These are phyloP conservation scores for Fragaria nilgerrensis DNA, from an alignment of 306 rosid species.

Conservation along the genomic window DNA sequence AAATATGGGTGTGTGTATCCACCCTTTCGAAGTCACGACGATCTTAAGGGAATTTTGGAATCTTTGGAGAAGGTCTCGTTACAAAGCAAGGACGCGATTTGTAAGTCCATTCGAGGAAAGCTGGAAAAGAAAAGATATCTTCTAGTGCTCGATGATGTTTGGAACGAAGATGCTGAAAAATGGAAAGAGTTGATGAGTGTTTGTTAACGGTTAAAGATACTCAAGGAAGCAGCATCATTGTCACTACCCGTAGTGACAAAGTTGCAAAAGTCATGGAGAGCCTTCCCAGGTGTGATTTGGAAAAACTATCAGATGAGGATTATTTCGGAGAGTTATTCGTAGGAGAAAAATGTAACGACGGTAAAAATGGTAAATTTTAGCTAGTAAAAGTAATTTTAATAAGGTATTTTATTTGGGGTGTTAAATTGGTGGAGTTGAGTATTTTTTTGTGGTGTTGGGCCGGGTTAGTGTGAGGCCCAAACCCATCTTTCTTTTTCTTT, in stretches of 20 bases:
- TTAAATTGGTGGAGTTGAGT: no score
- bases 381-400: no score
- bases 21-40: slow-evolving; percentile 8
- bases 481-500: no score
- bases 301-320: not conserved
- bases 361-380: no score
- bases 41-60: slow-evolving; percentile 11
- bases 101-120: not conserved
- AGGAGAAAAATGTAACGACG: no score
- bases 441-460: no score
- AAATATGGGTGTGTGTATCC: slow-evolving; percentile 24
- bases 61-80: not conserved
- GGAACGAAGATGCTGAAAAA: not conserved
- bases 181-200: not conserved
- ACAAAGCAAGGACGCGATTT: not conserved
- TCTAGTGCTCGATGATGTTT: not conserved
- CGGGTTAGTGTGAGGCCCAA: no score
- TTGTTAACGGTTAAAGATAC: not conserved
- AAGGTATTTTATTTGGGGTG: no score
- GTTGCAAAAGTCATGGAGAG: slow-evolving; percentile 25
- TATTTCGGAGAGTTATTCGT: no score
- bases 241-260: not conserved
- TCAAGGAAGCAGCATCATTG: not conserved
- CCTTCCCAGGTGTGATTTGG: slow-evolving; percentile 10
- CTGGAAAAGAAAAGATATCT: slow-evolving; percentile 17